Conservation (phyloP, 306 rosid species). For the Glycine latifolia region DNA sequence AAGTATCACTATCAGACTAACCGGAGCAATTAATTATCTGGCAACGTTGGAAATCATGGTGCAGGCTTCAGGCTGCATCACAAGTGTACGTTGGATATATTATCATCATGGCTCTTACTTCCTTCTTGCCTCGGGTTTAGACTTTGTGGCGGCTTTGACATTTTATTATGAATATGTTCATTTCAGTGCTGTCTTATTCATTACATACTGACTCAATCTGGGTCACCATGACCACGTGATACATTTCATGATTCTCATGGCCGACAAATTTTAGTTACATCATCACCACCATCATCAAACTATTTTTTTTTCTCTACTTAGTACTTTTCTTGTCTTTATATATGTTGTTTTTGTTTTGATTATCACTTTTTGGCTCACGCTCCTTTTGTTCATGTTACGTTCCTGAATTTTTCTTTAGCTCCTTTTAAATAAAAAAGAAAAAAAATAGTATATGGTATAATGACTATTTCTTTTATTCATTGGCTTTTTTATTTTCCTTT, state of each 20-base stretch:
- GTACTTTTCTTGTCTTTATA: neutral
- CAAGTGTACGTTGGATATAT: too few species aligned
- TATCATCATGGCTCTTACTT: too few species aligned
- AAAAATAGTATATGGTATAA: too few species aligned
- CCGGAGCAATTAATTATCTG: too few species aligned
- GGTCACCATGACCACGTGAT: constrained; percentile 4
- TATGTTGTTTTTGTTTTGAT: neutral
- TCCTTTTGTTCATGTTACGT: constrained; percentile 18
- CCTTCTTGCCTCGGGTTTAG: neutral
- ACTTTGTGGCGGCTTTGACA: constrained; percentile 9
- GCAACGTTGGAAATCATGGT: too few species aligned
- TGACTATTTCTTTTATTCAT: too few species aligned
- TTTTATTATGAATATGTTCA: neutral
- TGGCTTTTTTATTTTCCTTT: too few species aligned
- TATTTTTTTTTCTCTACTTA: neutral
- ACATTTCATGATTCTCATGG: neutral
- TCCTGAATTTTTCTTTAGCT: too few species aligned
- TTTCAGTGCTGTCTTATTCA: neutral
- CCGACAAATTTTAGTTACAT: neutral
- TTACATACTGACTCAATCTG: neutral
- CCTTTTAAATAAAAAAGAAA: too few species aligned
- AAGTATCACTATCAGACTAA: too few species aligned
- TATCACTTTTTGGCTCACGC: neutral
- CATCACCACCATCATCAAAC: constrained; percentile 21
- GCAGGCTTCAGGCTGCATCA: too few species aligned